A percentile compares a stretch with the other conserved stretches of the same genome.
phyloP scores from a whole-genome alignment of 768 basidiomycete genomes.

The Collybia nuda region DNA sequence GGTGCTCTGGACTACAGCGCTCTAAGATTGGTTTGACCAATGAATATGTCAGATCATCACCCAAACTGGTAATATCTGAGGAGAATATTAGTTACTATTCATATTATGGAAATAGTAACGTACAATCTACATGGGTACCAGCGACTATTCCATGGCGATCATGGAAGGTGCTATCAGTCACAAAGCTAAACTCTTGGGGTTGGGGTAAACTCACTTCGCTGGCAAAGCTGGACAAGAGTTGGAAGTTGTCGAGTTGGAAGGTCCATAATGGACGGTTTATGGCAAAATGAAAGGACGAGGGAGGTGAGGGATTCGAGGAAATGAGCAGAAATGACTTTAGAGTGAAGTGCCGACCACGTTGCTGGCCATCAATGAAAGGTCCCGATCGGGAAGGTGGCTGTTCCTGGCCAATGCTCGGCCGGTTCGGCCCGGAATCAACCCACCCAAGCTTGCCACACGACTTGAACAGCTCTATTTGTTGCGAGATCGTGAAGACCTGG shows the following conservation, averaged over 20 bases:
- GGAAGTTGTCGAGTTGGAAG: slow-evolving; percentile 45
- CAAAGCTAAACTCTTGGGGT: slow-evolving; percentile 3
- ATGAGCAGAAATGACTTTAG: background rate
- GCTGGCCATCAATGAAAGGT: too few relatives aligned
- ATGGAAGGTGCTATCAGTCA: slow-evolving; percentile 5
- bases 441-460: too few relatives aligned
- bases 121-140: slow-evolving; percentile 60
- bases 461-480: too few relatives aligned
- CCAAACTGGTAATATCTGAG: slow-evolving; percentile 65
- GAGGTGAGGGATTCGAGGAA: background rate
- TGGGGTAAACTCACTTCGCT: slow-evolving; percentile 54
- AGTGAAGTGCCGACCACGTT: too few relatives aligned
- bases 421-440: too few relatives aligned
- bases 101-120: slow-evolving; percentile 17
- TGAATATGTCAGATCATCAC: slow-evolving; percentile 59
- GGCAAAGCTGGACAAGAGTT: slow-evolving; percentile 67
- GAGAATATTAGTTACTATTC: slow-evolving; percentile 3
- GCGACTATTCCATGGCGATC: slow-evolving; percentile 42
- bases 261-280: slow-evolving; percentile 29
- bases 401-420: background rate
- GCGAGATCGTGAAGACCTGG: too few relatives aligned
- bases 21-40: slow-evolving; percentile 75
- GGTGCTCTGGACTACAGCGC: slow-evolving; percentile 68
- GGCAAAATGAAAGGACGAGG: background rate
- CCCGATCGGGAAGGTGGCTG: background rate